phyloP scores from a whole-genome alignment of 805 yeast species.

The Torulaspora quercuum region DNA sequence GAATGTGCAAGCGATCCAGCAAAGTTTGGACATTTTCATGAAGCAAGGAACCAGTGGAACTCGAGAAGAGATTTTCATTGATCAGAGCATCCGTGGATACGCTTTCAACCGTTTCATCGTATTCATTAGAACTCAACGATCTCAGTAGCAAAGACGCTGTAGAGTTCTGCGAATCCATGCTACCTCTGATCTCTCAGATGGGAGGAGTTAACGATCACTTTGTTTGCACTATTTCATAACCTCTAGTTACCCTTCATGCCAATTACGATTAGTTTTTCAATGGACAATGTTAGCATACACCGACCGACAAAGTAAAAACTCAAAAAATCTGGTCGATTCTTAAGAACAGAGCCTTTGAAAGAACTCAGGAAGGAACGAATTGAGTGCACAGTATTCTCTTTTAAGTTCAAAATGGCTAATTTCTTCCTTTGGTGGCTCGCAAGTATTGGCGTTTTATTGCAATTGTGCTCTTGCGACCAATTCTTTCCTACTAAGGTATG shows the following conservation, averaged over 20 bases:
- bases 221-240: no score
- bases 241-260: conserved; percentile 12
- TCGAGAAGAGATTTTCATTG: conserved; percentile 10
- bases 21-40: conserved; percentile 17
- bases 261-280: no score
- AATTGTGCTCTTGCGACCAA: conserved; percentile 11
- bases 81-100: conserved; percentile 21
- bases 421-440: conserved; percentile 14
- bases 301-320: no score
- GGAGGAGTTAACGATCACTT: no score
- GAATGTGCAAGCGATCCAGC: conserved; percentile 11
- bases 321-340: no score
- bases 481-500: conserved; percentile 30
- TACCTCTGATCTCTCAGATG: no score
- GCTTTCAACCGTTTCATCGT: conserved; percentile 8
- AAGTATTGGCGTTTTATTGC: conserved; percentile 6
- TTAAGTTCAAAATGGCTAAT: conserved; percentile 11
- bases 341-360: no score
- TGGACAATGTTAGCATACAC: no score
- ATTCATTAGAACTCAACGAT: conserved; percentile 1
- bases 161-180: conserved; percentile 11
- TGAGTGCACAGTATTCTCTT: conserved; percentile 1
- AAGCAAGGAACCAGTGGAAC: conserved; percentile 24
- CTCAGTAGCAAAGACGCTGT: conserved; percentile 10
- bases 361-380: no score